Evolutionary conservation across 495 filamentous ascomycete genomes (phyloP), one percentile per base, ranked within the genome.

Genomic region (Darksidea phi): DNA sequence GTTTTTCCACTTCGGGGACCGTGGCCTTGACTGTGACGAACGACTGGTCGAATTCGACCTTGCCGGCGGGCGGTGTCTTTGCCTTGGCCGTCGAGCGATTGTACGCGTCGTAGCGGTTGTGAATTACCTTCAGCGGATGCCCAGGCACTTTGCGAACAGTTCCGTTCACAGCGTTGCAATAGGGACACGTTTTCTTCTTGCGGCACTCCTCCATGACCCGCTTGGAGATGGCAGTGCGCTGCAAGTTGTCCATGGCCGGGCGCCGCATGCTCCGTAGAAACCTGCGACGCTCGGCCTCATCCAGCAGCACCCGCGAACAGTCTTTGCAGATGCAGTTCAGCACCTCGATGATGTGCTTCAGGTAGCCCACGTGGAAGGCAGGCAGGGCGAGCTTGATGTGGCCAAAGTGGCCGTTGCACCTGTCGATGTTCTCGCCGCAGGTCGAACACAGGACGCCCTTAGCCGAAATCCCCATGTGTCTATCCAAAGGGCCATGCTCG

Each of bases 321-420:
- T 84, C 80, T 72, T 98, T 98, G 84, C 94, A 98, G 64, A 98
- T 92, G 62, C 90, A 86, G 70, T 96, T 90, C 34, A 97, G 78
- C 45, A 95, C 91, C 17, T 84, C 82, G 58, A 95, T 90, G 42
- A 93, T 89, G 63, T 91, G 87, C 68, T 89, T 92, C 68, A 97
- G 86, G 68, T 96, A 98, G 56, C 94, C 94, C 62, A 97, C 88
- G 70, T 97, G 94, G 67, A 97, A 96, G 25, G 88, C 88, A 5
- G 94, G 94, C 11, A 98, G 79, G 7, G 91, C 89, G 20, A 98
- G 81, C 70, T 86, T 82, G 59, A 97, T 85, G 74, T 96, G 88
- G 41, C 94, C 94, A 62, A 97, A 98, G 74, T 98, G 94, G 23
- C 94, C 94, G 62, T 91, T 92, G 72, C 94, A 98, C 46, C 84